Percentiles rank a stretch among this genome's conserved stretches.
Evolutionary conservation across 306 rosid species (phyloP).

Genomic region (Macrotyloma uniflorum): DNA sequence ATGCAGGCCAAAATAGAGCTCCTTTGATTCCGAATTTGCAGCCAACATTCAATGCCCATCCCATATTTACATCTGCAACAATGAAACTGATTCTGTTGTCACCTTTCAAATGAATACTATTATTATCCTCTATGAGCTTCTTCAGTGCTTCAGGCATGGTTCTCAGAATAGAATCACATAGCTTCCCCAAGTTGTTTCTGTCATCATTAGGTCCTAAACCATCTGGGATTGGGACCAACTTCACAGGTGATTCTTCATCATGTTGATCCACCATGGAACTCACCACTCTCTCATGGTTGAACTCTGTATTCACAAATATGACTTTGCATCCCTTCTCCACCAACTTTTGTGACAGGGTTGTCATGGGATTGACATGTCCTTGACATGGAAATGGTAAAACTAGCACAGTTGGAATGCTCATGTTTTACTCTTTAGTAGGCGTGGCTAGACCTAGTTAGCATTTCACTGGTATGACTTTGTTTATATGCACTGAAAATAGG

Average conservation of each 20-base stretch:
- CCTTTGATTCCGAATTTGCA: slow-evolving; percentile 22
- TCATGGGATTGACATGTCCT: slow-evolving; percentile 48
- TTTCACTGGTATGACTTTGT: too few relatives aligned
- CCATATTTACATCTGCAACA: slow-evolving; percentile 16
- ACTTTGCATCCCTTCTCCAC: slow-evolving; percentile 34
- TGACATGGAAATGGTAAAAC: slow-evolving; percentile 36
- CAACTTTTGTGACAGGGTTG: slow-evolving; percentile 35
- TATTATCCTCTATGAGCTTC: slow-evolving; percentile 40
- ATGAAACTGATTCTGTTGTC: not conserved
- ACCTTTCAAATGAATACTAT: slow-evolving; percentile 12
- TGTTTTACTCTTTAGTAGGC: too few relatives aligned
- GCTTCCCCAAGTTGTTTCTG: slow-evolving; percentile 5
- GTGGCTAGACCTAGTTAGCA: too few relatives aligned
- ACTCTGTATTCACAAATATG: slow-evolving; percentile 38
- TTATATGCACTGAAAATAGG: too few relatives aligned
- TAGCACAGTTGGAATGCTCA: slow-evolving; percentile 35
- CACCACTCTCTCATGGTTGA: not conserved
- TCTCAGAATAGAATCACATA: not conserved
- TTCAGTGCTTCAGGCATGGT: slow-evolving; percentile 46
- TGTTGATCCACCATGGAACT: not conserved
- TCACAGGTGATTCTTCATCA: not conserved
- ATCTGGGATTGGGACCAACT: slow-evolving; percentile 43
- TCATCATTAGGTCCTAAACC: slow-evolving; percentile 44
- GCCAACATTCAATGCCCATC: slow-evolving; percentile 33
- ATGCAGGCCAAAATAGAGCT: slow-evolving; percentile 14